phyloP scores from a whole-genome alignment of 2,329 filamentous ascomycete genomes.

The Aspergillus sp. region DNA sequence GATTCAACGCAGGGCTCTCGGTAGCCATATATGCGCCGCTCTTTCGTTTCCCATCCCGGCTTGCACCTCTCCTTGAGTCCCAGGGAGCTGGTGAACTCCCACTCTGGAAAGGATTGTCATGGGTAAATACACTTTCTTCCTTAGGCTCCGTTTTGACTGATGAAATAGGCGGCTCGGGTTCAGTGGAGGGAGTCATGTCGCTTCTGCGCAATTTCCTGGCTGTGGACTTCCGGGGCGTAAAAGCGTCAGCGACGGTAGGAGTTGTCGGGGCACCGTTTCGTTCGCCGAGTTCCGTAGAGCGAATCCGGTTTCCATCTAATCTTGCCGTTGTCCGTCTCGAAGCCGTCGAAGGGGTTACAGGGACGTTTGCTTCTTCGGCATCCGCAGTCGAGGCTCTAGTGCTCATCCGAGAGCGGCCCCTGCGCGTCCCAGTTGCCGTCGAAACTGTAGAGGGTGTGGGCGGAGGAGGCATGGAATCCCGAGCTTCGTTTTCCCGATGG shows the following conservation, averaged over 20 bases:
- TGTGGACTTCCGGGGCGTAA: constrained; percentile 44
- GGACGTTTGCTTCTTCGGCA: constrained; percentile 29
- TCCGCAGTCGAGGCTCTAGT: constrained; percentile 46
- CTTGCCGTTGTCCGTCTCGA: constrained; percentile 34
- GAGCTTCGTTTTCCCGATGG: constrained; percentile 57
- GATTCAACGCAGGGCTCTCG: constrained; percentile 26
- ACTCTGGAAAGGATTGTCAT: constrained; percentile 92
- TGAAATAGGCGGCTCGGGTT: constrained; percentile 37
- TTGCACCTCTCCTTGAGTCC: constrained; percentile 29
- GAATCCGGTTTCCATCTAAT: constrained; percentile 34
- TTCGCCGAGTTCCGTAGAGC: constrained; percentile 32
- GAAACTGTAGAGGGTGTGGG: constrained; percentile 50
- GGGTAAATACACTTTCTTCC: constrained; percentile 71
- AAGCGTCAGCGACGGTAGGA: constrained; percentile 36
- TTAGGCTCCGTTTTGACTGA: constrained; percentile 45
- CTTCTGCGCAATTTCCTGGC: constrained; percentile 54
- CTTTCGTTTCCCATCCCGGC: constrained; percentile 43
- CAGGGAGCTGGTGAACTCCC: constrained; percentile 67
- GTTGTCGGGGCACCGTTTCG: constrained; percentile 33
- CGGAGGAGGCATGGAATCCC: constrained; percentile 47
- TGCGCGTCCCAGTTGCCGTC: constrained; percentile 56
- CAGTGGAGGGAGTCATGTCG: constrained; percentile 38
- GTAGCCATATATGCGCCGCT: constrained; percentile 48
- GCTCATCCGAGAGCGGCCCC: constrained; percentile 51
- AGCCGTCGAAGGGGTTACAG: constrained; percentile 26